A percentile compares a stretch with the other conserved stretches of the same genome.
Evolutionary conservation across 1,284 basidiomycete species (phyloP).

Genomic region (Ceratobasidium sp.): DNA sequence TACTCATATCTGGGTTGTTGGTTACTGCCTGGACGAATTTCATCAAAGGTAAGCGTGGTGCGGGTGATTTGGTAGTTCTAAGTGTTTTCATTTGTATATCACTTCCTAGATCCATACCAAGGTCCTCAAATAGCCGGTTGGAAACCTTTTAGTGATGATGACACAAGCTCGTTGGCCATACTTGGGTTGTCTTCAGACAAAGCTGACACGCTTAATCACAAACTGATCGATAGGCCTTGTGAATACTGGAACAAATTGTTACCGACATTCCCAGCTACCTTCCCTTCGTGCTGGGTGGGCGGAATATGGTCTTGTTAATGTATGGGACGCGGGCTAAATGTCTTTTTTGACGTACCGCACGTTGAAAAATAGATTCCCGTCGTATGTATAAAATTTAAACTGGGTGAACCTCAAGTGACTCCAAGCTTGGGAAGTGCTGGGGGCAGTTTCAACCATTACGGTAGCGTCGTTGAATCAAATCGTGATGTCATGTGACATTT

Average conservation of each 20-base stretch:
- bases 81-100: not conserved
- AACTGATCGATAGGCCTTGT: conserved; percentile 51
- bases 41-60: conserved; percentile 59
- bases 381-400: too few species aligned
- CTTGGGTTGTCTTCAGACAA: conserved; percentile 53
- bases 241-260: conserved; percentile 55
- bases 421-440: too few species aligned
- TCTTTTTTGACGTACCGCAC: too few species aligned
- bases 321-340: too few species aligned
- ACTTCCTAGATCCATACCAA: conserved; percentile 51
- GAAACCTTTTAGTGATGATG: conserved; percentile 53
- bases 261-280: conserved; percentile 44
- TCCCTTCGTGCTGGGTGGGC: conserved; percentile 10
- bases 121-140: conserved; percentile 55
- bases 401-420: too few species aligned
- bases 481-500: too few species aligned
- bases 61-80: not conserved
- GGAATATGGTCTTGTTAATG: not conserved
- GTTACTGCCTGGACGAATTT: conserved; percentile 65
- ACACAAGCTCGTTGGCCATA: conserved; percentile 52
- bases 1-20: conserved; percentile 61
- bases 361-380: too few species aligned
- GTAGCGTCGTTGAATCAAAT: too few species aligned
- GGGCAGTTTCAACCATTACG: too few species aligned
- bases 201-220: conserved; percentile 53